Evolutionary conservation across 177 flowering plant species (phyloP).

Genomic region (Telopea speciosissima): DNA sequence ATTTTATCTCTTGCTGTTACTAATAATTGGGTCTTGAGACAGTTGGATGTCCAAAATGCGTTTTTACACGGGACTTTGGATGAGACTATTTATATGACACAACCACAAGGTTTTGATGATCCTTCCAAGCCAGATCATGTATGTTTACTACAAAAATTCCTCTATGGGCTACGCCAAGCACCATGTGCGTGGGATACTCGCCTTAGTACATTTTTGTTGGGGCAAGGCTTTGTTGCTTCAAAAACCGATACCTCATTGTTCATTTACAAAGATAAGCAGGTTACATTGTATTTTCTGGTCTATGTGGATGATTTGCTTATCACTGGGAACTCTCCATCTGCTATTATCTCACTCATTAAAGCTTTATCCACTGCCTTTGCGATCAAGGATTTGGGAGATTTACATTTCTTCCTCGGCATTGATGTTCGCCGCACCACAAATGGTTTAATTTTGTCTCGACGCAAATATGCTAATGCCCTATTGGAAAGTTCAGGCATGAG

Average conservation of each 20-base stretch:
- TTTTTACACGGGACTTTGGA: background rate
- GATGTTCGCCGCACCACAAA: background rate
- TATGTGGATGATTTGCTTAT: no score
- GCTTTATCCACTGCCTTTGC: background rate
- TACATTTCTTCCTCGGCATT: background rate
- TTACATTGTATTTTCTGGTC: background rate
- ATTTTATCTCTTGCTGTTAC: no score
- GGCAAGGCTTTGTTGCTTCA: no score
- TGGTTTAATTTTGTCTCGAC: background rate
- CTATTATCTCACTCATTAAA: background rate
- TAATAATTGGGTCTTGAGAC: no score
- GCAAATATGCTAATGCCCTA: background rate
- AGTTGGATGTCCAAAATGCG: no score
- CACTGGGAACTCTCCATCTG: background rate
- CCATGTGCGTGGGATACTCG: background rate
- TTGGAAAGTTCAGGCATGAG: no score
- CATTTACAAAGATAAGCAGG: background rate
- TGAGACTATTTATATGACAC: background rate
- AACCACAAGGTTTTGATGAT: background rate
- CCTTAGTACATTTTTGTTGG: background rate
- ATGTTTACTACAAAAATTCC: background rate
- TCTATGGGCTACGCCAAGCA: background rate
- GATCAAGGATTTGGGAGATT: no score
- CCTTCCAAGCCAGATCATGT: no score
- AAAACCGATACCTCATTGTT: background rate